Percentiles rank a stretch among this genome's conserved stretches.
Evolutionary conservation across 2,329 filamentous ascomycete species (phyloP).

Genomic region (Pseudocercospora crystallina): DNA sequence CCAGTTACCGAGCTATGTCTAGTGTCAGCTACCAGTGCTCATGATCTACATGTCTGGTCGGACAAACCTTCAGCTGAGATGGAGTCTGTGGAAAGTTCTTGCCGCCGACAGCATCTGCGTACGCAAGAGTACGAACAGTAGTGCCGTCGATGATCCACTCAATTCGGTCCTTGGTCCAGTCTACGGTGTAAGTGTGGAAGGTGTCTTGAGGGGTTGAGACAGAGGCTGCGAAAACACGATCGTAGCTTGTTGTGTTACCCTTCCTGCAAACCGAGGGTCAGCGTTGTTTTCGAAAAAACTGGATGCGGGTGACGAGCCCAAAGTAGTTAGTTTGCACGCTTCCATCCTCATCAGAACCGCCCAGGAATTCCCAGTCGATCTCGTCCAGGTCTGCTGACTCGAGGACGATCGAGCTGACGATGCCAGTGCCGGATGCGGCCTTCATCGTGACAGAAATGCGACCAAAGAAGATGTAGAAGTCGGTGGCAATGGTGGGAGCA

Average conservation of each 20-base stretch:
- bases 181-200: conserved; percentile 68
- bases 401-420: conserved; percentile 79
- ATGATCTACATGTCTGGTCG: conserved; percentile 61
- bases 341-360: conserved; percentile 54
- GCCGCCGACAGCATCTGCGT: conserved; percentile 59
- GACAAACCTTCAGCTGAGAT: conserved; percentile 65
- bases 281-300: not conserved
- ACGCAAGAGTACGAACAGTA: conserved; percentile 66
- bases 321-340: conserved; percentile 73
- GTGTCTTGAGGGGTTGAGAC: conserved; percentile 60
- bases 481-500: conserved; percentile 60
- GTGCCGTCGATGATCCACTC: conserved; percentile 70
- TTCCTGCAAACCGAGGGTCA: conserved; percentile 46
- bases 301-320: conserved; percentile 17
- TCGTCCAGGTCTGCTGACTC: conserved; percentile 81
- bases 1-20: conserved; percentile 44
- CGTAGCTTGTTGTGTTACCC: conserved; percentile 68
- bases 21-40: not conserved
- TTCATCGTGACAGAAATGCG: conserved; percentile 75
- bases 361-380: conserved; percentile 82
- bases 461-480: conserved; percentile 85
- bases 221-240: conserved; percentile 53
- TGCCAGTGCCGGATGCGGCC: conserved; percentile 69
- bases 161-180: conserved; percentile 67
- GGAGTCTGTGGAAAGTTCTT: conserved; percentile 78